Percentiles rank a stretch among this genome's conserved stretches.
Evolutionary conservation across 1,284 basidiomycete species (phyloP).

Genomic region (Leccinum angustisporum): DNA sequence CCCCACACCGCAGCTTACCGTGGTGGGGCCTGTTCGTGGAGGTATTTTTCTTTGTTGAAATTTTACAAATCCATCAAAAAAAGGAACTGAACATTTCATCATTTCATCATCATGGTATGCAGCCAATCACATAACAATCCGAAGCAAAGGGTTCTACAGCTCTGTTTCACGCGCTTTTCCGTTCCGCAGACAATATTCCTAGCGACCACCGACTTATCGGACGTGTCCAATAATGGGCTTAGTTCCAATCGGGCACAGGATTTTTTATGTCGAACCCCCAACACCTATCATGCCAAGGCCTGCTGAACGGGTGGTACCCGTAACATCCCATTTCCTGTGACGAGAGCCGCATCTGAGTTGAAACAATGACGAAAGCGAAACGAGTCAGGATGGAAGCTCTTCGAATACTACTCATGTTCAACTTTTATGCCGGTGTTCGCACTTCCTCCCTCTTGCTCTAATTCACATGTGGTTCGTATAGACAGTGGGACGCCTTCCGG

Average conservation of each 20-base stretch:
- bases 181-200: not conserved
- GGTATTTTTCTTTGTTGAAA: not conserved
- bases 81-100: not conserved
- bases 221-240: not conserved
- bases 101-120: not conserved
- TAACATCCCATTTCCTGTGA: too few relatives aligned
- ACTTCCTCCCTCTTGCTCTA: constrained; percentile 7
- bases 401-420: not conserved
- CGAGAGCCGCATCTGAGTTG: too few relatives aligned
- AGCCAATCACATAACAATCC: not conserved
- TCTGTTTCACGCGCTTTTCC: constrained; percentile 4
- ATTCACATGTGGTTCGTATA: constrained; percentile 4
- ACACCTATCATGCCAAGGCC: not conserved
- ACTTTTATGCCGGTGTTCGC: constrained; percentile 1
- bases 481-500: not conserved
- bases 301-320: not conserved
- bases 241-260: not conserved
- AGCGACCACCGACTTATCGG: not conserved
- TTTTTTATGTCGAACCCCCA: constrained; percentile 4
- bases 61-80: not conserved
- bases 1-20: constrained; percentile 1
- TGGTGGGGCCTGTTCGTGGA: not conserved
- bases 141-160: not conserved
- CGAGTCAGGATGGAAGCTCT: constrained; percentile 1
- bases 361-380: too few relatives aligned